A percentile compares a stretch with the other conserved stretches of the same genome.
Conservation (phyloP, 2,329 filamentous ascomycete species). For the Neopestalotiopsis clavispora region DNA sequence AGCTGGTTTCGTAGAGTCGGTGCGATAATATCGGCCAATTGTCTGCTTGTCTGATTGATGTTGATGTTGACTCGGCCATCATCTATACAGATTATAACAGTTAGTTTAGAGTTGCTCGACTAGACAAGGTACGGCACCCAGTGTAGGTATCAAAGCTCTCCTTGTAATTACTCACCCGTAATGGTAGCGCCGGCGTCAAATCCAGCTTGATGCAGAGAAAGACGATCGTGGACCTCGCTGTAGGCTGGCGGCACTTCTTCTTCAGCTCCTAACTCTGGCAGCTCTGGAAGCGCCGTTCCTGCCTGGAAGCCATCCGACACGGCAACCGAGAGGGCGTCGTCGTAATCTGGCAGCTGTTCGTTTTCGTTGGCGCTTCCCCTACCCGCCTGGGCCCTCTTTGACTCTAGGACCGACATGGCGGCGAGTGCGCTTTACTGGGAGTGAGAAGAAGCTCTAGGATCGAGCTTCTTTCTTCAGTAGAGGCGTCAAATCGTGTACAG, state of each 20-base stretch:
- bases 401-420: slow-evolving; percentile 18
- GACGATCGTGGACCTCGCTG: slow-evolving; percentile 58
- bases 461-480: not conserved
- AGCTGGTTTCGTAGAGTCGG: slow-evolving; percentile 66
- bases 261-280: slow-evolving; percentile 45
- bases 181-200: slow-evolving; percentile 67
- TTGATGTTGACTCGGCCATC: slow-evolving; percentile 82
- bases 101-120: slow-evolving; percentile 15
- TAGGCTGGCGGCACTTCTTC: slow-evolving; percentile 61
- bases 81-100: slow-evolving; percentile 43
- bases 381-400: slow-evolving; percentile 14
- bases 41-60: slow-evolving; percentile 72
- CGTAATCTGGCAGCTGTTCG: not conserved
- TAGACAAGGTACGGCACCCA: not conserved
- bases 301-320: slow-evolving; percentile 16
- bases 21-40: slow-evolving; percentile 69
- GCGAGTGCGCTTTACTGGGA: not conserved
- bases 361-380: slow-evolving; percentile 3
- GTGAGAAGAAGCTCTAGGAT: not conserved
- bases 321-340: not conserved
- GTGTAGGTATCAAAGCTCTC: not conserved
- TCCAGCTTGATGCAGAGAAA: slow-evolving; percentile 66
- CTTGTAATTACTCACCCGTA: slow-evolving; percentile 46
- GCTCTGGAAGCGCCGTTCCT: slow-evolving; percentile 27
- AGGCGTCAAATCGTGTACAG: not conserved